Conservation (phyloP, 148 eudicot species). For the Arbutus unedo region DNA sequence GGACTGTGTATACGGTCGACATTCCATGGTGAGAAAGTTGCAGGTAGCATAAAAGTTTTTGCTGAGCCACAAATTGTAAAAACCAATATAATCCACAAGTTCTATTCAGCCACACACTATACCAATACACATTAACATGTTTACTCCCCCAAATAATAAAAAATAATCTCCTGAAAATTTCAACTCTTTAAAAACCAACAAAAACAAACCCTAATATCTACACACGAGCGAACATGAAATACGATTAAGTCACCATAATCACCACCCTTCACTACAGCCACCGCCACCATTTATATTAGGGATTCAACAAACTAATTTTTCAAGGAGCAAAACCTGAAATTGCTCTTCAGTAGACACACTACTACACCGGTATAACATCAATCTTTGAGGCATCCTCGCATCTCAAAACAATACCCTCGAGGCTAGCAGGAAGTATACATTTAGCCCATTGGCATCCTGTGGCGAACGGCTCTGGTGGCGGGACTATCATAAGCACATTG, state of each 20-base stretch:
- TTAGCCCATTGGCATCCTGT: slow-evolving; percentile 94
- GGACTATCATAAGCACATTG: slow-evolving; percentile 86
- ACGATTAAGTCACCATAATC: not conserved
- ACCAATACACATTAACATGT: not conserved
- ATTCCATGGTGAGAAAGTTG: not conserved
- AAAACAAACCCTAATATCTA: slow-evolving; percentile 1
- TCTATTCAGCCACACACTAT: not conserved
- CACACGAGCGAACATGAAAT: not conserved
- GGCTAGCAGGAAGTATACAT: slow-evolving; percentile 79
- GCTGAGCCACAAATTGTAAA: not conserved
- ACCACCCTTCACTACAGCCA: not conserved
- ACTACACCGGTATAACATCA: slow-evolving; percentile 80
- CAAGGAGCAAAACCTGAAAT: not conserved
- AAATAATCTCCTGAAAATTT: not conserved
- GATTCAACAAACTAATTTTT: not conserved
- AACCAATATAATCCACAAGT: not conserved
- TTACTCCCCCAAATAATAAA: not conserved
- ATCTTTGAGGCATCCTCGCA: slow-evolving; percentile 86
- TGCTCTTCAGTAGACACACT: not conserved
- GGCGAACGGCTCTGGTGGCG: slow-evolving; percentile 73
- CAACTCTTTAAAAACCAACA: not conserved
- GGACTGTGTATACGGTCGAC: not conserved
- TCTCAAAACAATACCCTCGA: slow-evolving; percentile 88
- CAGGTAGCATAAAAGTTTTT: not conserved
- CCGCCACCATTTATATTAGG: no score